Percentiles rank a stretch among this genome's conserved stretches.
Conservation (phyloP, 75 land plant species). For the Selaginella tamariscina region DNA sequence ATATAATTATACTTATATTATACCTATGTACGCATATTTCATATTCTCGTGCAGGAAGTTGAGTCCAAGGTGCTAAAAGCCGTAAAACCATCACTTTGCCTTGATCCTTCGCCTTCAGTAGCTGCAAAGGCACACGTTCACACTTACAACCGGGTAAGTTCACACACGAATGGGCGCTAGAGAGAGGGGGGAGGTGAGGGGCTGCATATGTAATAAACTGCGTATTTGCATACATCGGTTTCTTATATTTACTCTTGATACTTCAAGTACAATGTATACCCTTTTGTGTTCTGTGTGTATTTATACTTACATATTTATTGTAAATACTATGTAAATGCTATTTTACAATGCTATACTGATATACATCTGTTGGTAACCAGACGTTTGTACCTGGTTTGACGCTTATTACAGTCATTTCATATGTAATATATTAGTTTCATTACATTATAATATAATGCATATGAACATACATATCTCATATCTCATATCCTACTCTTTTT, state of each 20-base stretch:
- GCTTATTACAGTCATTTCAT: not conserved
- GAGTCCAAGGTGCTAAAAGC: slow-evolving; percentile 86
- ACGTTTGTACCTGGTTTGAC: too few species aligned
- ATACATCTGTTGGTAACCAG: too few species aligned
- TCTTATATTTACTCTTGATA: too few species aligned
- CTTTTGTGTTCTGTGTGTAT: too few species aligned
- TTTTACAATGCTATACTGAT: too few species aligned
- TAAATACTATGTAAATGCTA: too few species aligned
- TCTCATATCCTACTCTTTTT: not conserved
- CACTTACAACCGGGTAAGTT: slow-evolving; percentile 22
- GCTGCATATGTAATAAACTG: too few species aligned
- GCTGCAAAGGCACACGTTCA: slow-evolving; percentile 20
- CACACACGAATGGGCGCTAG: not conserved
- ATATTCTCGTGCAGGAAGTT: slow-evolving; percentile 46
- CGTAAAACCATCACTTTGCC: slow-evolving; percentile 61
- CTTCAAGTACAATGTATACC: too few species aligned
- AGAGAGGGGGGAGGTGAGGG: too few species aligned
- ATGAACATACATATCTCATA: not conserved
- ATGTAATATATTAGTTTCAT: slow-evolving; percentile 1
- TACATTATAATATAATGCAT: not conserved
- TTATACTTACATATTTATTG: too few species aligned
- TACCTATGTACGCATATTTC: not conserved
- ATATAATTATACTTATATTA: too few species aligned
- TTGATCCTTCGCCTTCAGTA: slow-evolving; percentile 68
- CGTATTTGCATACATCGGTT: too few species aligned